phyloP scores from a whole-genome alignment of 2,329 filamentous ascomycete species.

The Ciborinia camelliae region DNA sequence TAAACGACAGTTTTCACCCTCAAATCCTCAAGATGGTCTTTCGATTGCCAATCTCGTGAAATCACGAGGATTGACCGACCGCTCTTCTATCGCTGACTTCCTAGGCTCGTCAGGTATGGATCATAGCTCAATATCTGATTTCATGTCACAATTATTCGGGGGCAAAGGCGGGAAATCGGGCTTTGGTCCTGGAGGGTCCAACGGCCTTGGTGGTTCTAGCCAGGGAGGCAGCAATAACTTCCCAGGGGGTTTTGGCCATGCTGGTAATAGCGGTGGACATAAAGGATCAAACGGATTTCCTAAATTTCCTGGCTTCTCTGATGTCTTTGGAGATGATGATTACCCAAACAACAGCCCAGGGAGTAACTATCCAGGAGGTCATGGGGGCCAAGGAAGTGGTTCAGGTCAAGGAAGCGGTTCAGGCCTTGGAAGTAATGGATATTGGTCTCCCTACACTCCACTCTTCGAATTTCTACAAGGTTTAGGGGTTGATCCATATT shows the following conservation, averaged over 20 bases:
- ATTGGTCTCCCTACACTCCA: slow-evolving; percentile 6
- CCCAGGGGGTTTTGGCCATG: neutral
- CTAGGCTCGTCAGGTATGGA: neutral
- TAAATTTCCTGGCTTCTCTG: neutral
- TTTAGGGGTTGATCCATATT: neutral
- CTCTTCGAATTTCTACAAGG: neutral
- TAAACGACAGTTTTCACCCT: neutral
- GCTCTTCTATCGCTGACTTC: neutral
- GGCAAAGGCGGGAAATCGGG: neutral
- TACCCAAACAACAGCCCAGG: neutral
- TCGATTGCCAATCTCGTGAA: neutral
- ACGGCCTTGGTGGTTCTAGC: neutral
- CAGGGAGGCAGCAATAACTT: neutral
- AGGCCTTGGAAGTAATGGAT: too few relatives aligned
- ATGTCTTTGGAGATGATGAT: neutral
- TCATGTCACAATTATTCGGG: neutral
- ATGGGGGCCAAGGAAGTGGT: too few relatives aligned
- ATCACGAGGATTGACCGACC: neutral
- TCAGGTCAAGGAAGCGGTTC: too few relatives aligned
- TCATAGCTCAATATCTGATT: neutral
- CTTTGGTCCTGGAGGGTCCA: neutral
- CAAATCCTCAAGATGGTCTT: neutral
- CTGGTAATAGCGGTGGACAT: neutral
- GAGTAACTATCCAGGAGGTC: neutral
- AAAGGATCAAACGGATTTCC: neutral